Conservation (phyloP, 352 stramenopile species). For the Bremia lactucae region DNA sequence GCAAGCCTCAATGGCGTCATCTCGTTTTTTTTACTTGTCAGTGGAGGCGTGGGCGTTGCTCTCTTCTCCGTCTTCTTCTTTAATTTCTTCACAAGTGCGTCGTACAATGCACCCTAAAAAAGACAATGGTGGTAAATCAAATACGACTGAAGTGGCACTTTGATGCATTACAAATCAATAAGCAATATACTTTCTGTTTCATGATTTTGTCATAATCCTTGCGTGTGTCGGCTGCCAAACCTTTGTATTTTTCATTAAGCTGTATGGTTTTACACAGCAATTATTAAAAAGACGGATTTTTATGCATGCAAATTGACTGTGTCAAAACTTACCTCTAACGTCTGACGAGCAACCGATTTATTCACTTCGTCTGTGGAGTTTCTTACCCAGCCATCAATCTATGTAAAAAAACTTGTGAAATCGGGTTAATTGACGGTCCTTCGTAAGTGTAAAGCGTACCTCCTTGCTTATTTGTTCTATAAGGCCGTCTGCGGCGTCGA, state of each 20-base stretch:
- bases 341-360: constrained; percentile 4
- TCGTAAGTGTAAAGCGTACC: too few relatives aligned
- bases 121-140: too few relatives aligned
- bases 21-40: background rate
- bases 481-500: constrained; percentile 15
- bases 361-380: constrained; percentile 6
- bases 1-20: constrained; percentile 2
- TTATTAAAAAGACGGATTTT: background rate
- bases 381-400: constrained; percentile 10
- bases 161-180: too few relatives aligned
- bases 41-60: background rate
- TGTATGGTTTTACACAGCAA: constrained; percentile 4
- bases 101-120: constrained; percentile 17
- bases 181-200: constrained; percentile 16
- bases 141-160: too few relatives aligned
- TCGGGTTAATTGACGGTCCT: too few relatives aligned
- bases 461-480: constrained; percentile 22
- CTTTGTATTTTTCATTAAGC: constrained; percentile 17
- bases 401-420: background rate
- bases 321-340: constrained; percentile 7
- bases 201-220: constrained; percentile 19
- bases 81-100: constrained; percentile 11
- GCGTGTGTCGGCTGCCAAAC: constrained; percentile 4
- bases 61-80: constrained; percentile 4
- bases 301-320: too few relatives aligned